Evolutionary conservation across 768 basidiomycete species (phyloP).

Genomic region (Termitomyces sp.): DNA sequence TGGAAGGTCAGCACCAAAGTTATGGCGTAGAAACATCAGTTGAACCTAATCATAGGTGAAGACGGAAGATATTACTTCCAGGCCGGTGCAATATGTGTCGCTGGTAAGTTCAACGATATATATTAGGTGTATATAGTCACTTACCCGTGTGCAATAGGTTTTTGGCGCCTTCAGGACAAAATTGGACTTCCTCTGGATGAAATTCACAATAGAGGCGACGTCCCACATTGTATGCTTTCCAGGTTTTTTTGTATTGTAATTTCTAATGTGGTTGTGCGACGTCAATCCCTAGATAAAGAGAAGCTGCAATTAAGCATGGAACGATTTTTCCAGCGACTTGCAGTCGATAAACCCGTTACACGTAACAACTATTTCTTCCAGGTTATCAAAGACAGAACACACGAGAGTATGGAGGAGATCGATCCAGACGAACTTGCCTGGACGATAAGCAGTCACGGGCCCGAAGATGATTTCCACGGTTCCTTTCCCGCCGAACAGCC

Average conservation of each 20-base stretch:
- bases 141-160: slow-evolving; percentile 36
- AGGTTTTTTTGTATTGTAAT: neutral
- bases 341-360: slow-evolving; percentile 62
- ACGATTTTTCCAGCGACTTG: slow-evolving; percentile 64
- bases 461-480: slow-evolving; percentile 17
- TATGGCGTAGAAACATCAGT: slow-evolving; percentile 1
- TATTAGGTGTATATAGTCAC: neutral
- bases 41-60: slow-evolving; percentile 30
- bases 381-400: slow-evolving; percentile 16
- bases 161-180: slow-evolving; percentile 75
- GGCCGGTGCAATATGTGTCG: slow-evolving; percentile 61
- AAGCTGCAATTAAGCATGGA: slow-evolving; percentile 61
- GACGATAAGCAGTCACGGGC: slow-evolving; percentile 31
- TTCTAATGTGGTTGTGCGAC: neutral
- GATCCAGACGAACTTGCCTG: slow-evolving; percentile 68
- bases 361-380: slow-evolving; percentile 63
- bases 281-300: slow-evolving; percentile 39
- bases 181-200: slow-evolving; percentile 67
- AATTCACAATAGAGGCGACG: slow-evolving; percentile 65
- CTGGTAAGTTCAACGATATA: slow-evolving; percentile 35
- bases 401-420: slow-evolving; percentile 18
- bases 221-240: slow-evolving; percentile 58
- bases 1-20: slow-evolving; percentile 38
- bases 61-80: slow-evolving; percentile 75
- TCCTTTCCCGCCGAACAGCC: slow-evolving; percentile 12